phyloP scores from a whole-genome alignment of 352 stramenopile species.

The Globisporangium canariense region DNA sequence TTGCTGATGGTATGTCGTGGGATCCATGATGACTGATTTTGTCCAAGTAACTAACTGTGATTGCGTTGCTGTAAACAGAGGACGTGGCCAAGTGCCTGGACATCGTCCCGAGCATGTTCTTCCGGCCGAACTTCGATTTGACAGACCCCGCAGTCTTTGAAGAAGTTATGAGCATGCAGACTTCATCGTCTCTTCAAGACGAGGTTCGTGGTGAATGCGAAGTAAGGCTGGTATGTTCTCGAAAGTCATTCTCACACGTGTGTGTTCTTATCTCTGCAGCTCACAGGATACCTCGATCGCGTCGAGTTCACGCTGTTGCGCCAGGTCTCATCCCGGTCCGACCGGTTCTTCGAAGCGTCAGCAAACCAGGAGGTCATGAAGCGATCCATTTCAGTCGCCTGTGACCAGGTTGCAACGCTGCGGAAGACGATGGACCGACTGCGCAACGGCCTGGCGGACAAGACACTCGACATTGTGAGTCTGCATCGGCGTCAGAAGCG shows the following conservation, averaged over 20 bases:
- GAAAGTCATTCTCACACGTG: background rate
- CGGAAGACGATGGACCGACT: constrained; percentile 83
- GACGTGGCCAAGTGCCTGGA: constrained; percentile 79
- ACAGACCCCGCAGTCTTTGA: constrained; percentile 77
- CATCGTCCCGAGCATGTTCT: constrained; percentile 77
- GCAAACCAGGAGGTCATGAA: constrained; percentile 86
- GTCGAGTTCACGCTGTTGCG: constrained; percentile 84
- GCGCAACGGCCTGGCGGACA: constrained; percentile 74
- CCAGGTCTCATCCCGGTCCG: constrained; percentile 79
- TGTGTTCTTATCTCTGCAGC: constrained; percentile 21
- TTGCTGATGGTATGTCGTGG: constrained; percentile 57
- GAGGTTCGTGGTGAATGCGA: constrained; percentile 28
- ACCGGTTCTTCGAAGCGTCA: constrained; percentile 84
- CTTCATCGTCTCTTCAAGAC: constrained; percentile 54
- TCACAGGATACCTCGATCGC: constrained; percentile 78
- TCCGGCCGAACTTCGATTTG: constrained; percentile 72
- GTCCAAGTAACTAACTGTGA: background rate
- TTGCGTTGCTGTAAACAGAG: constrained; percentile 33
- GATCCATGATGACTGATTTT: background rate
- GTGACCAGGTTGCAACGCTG: constrained; percentile 75
- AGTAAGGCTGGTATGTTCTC: no score
- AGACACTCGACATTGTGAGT: constrained; percentile 85
- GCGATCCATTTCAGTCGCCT: constrained; percentile 71
- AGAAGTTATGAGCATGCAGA: constrained; percentile 72
- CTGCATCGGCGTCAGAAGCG: constrained; percentile 80